phyloP scores from a whole-genome alignment of 2,329 filamentous ascomycete species.

The Curvularia lunata region DNA sequence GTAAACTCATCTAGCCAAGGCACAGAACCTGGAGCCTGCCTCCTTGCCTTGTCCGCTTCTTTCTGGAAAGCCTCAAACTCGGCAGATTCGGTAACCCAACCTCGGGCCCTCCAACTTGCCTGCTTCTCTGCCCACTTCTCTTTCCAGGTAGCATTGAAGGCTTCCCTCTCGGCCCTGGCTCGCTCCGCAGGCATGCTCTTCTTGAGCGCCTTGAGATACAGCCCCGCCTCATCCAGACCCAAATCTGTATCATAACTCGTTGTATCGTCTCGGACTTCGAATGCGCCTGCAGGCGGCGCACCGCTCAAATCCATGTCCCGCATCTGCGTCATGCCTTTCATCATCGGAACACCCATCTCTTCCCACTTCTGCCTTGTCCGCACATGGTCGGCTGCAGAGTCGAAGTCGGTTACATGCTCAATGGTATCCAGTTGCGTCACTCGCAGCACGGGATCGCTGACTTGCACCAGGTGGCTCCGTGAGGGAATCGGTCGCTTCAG shows the following conservation, averaged over 20 bases:
- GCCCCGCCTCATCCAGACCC: constrained; percentile 37
- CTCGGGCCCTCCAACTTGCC: constrained; percentile 5
- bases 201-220: constrained; percentile 35
- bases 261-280: constrained; percentile 42
- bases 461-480: constrained; percentile 70
- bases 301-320: constrained; percentile 23
- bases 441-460: constrained; percentile 73
- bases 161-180: constrained; percentile 4
- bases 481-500: constrained; percentile 83
- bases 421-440: constrained; percentile 80
- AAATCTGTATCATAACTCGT: constrained; percentile 38
- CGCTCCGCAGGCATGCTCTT: constrained; percentile 23
- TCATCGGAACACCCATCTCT: constrained; percentile 76
- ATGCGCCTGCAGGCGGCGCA: constrained; percentile 32
- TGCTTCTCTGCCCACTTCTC: constrained; percentile 17
- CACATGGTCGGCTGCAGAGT: constrained; percentile 80
- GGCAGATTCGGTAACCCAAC: constrained; percentile 5
- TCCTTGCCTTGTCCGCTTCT: constrained; percentile 1
- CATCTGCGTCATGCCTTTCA: constrained; percentile 45
- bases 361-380: constrained; percentile 85
- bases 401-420: constrained; percentile 89
- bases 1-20: constrained; percentile 10
- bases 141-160: constrained; percentile 12
- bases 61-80: constrained; percentile 5
- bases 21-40: neutral